Conservation (phyloP, 129 eudicot genomes). For the Scalesia atractyloides region DNA sequence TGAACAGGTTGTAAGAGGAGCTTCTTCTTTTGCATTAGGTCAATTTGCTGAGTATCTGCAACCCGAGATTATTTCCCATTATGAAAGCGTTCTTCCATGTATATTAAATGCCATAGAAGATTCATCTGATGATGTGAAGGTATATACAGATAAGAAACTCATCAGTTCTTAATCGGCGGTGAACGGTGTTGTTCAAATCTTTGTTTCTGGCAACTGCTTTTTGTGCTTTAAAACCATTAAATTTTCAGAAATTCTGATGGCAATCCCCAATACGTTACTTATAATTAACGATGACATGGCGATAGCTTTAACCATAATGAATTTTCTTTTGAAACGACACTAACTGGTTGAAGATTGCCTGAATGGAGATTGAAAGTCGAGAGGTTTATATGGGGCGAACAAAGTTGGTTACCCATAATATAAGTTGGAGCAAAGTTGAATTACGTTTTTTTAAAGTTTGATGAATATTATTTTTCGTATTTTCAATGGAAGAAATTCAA, state of each 20-base stretch:
- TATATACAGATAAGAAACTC: conserved; percentile 15
- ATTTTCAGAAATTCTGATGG: neutral
- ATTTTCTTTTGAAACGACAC: neutral
- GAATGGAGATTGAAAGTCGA: neutral
- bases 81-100: conserved; percentile 91
- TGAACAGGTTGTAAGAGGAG: conserved; percentile 96
- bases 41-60: conserved; percentile 96
- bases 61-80: conserved; percentile 88
- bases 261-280: neutral
- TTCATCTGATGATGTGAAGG: conserved; percentile 95
- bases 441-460: neutral
- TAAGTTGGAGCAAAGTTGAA: neutral
- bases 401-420: conserved; percentile 1
- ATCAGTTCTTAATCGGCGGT: neutral
- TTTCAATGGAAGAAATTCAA: conserved; percentile 4
- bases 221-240: neutral
- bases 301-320: neutral
- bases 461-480: neutral
- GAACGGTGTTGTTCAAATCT: neutral
- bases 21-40: conserved; percentile 94
- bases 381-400: neutral
- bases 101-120: conserved; percentile 83
- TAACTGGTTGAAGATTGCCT: neutral
- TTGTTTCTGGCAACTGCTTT: neutral
- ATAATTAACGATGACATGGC: neutral